A percentile compares a stretch with the other conserved stretches of the same genome.
Evolutionary conservation across 768 basidiomycete genomes (phyloP).

Genomic region (Pleurotus pulmonarius): DNA sequence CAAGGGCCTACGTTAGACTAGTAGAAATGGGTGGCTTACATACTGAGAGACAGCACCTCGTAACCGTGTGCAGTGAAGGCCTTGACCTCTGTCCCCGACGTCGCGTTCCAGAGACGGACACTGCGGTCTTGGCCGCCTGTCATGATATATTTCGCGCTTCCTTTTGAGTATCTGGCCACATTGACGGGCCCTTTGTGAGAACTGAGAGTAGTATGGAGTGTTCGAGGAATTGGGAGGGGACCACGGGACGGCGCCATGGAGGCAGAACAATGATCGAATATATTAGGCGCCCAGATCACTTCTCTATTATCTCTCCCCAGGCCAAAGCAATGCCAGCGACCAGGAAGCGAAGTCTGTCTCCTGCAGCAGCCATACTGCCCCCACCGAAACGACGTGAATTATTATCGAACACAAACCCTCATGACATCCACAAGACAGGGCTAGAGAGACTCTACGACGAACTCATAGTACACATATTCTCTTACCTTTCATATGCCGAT

Average conservation of each 20-base stretch:
- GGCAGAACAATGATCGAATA: not conserved
- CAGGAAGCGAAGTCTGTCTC: conserved; percentile 45
- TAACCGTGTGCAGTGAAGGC: conserved; percentile 89
- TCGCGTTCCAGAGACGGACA: conserved; percentile 89
- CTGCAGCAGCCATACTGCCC: conserved; percentile 61
- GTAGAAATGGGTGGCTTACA: conserved; percentile 51
- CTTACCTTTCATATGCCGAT: conserved; percentile 62
- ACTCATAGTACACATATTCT: conserved; percentile 70
- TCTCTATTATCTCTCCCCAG: not conserved
- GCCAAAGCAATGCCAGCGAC: conserved; percentile 32
- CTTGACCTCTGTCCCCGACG: conserved; percentile 86
- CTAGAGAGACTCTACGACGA: conserved; percentile 58
- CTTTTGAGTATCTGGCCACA: conserved; percentile 88
- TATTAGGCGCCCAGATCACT: not conserved
- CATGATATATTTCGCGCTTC: conserved; percentile 83
- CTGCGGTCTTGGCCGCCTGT: conserved; percentile 91
- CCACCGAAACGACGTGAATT: conserved; percentile 26
- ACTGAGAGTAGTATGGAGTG: conserved; percentile 57
- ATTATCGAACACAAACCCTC: not conserved
- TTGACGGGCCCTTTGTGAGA: conserved; percentile 85
- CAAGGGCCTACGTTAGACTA: not conserved
- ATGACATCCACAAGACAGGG: not conserved
- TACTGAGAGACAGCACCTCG: conserved; percentile 86
- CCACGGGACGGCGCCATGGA: conserved; percentile 54
- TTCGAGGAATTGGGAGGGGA: conserved; percentile 49